These are phyloP conservation scores for Podosphaera xanthii DNA, from an alignment of 2,329 filamentous ascomycete species.

Conservation along the genomic window DNA sequence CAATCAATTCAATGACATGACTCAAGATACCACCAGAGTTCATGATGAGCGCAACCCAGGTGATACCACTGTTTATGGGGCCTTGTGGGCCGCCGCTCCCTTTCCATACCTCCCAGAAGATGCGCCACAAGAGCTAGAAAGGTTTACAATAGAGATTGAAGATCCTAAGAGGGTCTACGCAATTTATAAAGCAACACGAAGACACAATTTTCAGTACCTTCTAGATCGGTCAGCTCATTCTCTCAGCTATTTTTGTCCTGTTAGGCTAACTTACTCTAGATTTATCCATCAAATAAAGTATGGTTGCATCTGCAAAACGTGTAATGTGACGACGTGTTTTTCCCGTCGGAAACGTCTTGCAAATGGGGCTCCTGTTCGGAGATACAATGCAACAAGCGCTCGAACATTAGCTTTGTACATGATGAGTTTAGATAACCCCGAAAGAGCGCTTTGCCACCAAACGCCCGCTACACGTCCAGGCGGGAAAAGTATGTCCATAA, in stretches of 20 bases:
- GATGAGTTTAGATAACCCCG: conserved; percentile 57
- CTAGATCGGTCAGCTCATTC: conserved; percentile 35
- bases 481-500: conserved; percentile 1
- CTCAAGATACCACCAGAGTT: conserved; percentile 20
- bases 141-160: conserved; percentile 32
- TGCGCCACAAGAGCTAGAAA: conserved; percentile 33
- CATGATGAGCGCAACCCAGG: conserved; percentile 8
- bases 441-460: conserved; percentile 39
- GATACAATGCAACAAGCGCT: conserved; percentile 63
- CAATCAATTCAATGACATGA: conserved; percentile 22
- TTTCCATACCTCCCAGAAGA: conserved; percentile 36
- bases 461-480: conserved; percentile 5
- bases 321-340: conserved; percentile 58
- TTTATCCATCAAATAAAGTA: conserved; percentile 64
- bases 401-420: conserved; percentile 60
- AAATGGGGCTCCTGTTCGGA: conserved; percentile 44
- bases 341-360: conserved; percentile 48
- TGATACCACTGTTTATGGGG: conserved; percentile 22
- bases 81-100: conserved; percentile 36
- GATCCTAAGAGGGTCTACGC: conserved; percentile 38
- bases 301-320: conserved; percentile 48
- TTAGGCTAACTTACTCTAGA: conserved; percentile 21
- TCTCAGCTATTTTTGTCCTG: conserved; percentile 2
- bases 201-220: conserved; percentile 40
- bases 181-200: conserved; percentile 34